phyloP scores from a whole-genome alignment of 345 rosid species.

The Diplotaxis tenuifolia region DNA sequence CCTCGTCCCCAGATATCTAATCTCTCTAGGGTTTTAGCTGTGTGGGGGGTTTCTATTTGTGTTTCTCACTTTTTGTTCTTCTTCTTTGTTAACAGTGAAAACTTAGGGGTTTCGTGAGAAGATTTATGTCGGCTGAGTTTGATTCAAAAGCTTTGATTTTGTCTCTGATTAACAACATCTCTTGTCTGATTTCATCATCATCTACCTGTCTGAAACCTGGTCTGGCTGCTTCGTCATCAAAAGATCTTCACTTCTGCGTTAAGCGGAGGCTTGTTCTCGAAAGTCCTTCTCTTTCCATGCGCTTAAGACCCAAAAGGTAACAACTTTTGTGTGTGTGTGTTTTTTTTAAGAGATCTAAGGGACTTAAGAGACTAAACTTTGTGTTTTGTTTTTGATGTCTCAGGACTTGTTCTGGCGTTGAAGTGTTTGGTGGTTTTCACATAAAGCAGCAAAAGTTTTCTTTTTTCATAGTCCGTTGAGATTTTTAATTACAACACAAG shows the following conservation, averaged over 20 bases:
- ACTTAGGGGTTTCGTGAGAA: background rate
- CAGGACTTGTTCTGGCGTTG: constrained; percentile 87
- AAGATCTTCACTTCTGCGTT: constrained; percentile 55
- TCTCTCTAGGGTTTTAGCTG: constrained; percentile 37
- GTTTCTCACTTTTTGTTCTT: constrained; percentile 10
- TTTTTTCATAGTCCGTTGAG: constrained; percentile 54
- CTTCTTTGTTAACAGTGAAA: background rate
- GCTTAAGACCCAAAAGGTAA: constrained; percentile 81
- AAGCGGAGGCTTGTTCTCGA: constrained; percentile 58
- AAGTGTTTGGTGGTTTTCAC: constrained; percentile 76
- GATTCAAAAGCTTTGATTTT: constrained; percentile 64
- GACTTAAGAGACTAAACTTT: background rate
- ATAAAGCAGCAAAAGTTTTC: constrained; percentile 54
- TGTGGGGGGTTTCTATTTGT: constrained; percentile 17
- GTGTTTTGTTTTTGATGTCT: background rate
- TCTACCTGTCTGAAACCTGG: constrained; percentile 8
- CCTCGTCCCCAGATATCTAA: constrained; percentile 35
- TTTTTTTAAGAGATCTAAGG: constrained; percentile 20
- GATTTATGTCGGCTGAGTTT: constrained; percentile 88
- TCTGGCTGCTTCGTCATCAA: constrained; percentile 26
- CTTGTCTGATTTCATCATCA: constrained; percentile 30
- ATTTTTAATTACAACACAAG: constrained; percentile 41
- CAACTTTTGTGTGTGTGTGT: background rate
- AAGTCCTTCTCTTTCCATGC: constrained; percentile 77
- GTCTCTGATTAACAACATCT: constrained; percentile 65